These are phyloP conservation scores for Geranomyces michiganensis DNA, from an alignment of 192 early-diverging fungal species.

Conservation along the genomic window DNA sequence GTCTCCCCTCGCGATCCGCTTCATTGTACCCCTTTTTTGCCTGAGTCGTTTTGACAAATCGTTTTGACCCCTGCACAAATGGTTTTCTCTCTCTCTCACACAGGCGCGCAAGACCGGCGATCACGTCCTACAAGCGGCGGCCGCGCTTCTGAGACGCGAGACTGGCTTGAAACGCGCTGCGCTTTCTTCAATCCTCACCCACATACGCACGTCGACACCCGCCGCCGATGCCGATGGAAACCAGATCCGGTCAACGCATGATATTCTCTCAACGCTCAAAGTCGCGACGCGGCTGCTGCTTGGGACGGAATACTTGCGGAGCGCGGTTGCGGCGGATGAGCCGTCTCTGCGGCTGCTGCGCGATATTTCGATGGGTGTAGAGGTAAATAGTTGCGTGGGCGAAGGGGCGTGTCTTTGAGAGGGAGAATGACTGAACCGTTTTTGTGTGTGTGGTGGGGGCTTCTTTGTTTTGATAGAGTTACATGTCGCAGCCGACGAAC, in stretches of 20 bases:
- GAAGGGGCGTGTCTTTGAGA: too few species aligned
- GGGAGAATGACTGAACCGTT: too few species aligned
- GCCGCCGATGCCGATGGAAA: not conserved
- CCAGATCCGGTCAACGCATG: not conserved
- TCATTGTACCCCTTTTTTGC: too few species aligned
- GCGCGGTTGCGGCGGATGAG: not conserved
- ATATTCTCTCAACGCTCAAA: constrained; percentile 3
- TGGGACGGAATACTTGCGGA: not conserved
- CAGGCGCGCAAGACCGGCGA: constrained; percentile 1
- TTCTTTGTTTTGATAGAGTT: not conserved
- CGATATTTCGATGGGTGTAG: not conserved
- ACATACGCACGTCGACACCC: not conserved
- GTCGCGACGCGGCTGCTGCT: constrained; percentile 14
- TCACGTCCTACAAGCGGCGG: not conserved
- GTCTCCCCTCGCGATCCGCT: too few species aligned
- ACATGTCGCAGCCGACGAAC: constrained; percentile 7
- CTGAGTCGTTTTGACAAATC: too few species aligned
- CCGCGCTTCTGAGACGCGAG: not conserved
- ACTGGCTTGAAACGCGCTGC: not conserved
- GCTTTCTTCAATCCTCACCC: not conserved
- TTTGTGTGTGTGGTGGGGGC: too few species aligned
- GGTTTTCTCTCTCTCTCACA: too few species aligned
- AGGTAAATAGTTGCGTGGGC: not conserved
- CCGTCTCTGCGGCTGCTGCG: not conserved
- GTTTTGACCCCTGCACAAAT: too few species aligned